phyloP scores from a whole-genome alignment of 164 flowering plant species.

The Vitis cinerea region DNA sequence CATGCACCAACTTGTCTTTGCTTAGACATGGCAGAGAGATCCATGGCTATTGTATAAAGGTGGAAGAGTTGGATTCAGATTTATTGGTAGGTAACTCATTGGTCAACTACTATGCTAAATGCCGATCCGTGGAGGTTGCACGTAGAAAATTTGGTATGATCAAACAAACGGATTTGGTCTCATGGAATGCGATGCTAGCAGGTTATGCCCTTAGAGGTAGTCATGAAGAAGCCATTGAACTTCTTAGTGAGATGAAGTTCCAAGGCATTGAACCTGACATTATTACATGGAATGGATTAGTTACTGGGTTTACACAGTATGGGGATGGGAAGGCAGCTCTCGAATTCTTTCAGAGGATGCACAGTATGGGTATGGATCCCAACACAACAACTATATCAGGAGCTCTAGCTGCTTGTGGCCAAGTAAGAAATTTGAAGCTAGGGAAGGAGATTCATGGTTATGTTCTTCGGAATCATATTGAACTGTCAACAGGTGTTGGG shows the following conservation, averaged over 20 bases:
- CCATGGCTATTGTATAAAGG: conserved; percentile 35
- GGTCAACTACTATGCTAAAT: conserved; percentile 34
- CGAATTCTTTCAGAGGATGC: conserved; percentile 31
- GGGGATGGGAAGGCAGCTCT: conserved; percentile 37
- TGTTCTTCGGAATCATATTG: conserved; percentile 24
- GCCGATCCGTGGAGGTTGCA: conserved; percentile 19
- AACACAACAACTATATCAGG: conserved; percentile 31
- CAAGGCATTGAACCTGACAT: conserved; percentile 29
- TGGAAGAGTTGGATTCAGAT: conserved; percentile 24
- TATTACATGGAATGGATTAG: conserved; percentile 40
- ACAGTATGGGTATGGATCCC: conserved; percentile 13
- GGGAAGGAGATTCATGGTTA: conserved; percentile 37
- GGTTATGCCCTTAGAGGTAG: conserved; percentile 26
- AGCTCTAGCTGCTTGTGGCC: conserved; percentile 36
- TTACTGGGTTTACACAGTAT: conserved; percentile 33
- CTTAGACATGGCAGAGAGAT: conserved; percentile 33
- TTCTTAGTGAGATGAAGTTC: conserved; percentile 29
- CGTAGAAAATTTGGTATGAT: conserved; percentile 23
- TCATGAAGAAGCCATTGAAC: conserved; percentile 25
- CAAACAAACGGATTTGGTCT: conserved; percentile 18
- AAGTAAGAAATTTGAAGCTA: conserved; percentile 24
- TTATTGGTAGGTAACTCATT: conserved; percentile 32
- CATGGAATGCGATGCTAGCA: conserved; percentile 38
- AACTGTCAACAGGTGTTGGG: conserved; percentile 37
- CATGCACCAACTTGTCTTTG: conserved; percentile 34